Evolutionary conservation across 306 rosid genomes (phyloP), one percentile per base, ranked within the genome.

Genomic region (Urtica urens): DNA sequence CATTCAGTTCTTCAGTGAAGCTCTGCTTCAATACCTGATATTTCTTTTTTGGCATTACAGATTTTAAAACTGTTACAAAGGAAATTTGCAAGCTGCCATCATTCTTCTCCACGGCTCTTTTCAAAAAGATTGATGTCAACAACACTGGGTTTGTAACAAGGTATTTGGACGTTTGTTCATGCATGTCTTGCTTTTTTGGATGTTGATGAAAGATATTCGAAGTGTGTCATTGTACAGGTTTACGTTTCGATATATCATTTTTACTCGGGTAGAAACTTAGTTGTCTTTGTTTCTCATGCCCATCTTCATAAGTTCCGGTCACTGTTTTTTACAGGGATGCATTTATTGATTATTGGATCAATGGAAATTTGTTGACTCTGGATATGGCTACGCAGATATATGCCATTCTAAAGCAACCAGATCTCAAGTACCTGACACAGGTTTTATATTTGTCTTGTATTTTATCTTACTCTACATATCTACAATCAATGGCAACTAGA

Each of bases 11-110:
- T n/a, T n/a, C n/a, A n/a, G n/a, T n/a, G n/a, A n/a, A n/a, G n/a
- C n/a, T n/a, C n/a, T n/a, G n/a, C n/a, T 62, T 57, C 46, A 38
- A 51, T 40, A 3, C 10, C 9, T 54, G n/a, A 10, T 34, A 58
- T 68, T 62, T 25, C 63, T 58, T 54, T 35, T 45, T 59, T 71
- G 66, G 44, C 38, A 33, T 79, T 51, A 34, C 86, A 92, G 96
- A 92, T 45, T 92, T 92, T 64, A 85, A 83, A 69, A 55, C 71
- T 26, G 64, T 92, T 57, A 79, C 86, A 20, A 92, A 86, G 84
- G 96, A 92, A 59, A 64, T 92, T 39, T 92, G 99, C 84, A 92
- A 78, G 93, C 86, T 92, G 64, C 99, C 99, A 49, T 92, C 94
- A 38, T 92, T 86, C 66, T 72, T 82, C 72, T 86, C 94, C 16